phyloP scores from a whole-genome alignment of 2,329 filamentous ascomycete genomes.

The Beauveria scarabaeidicola region DNA sequence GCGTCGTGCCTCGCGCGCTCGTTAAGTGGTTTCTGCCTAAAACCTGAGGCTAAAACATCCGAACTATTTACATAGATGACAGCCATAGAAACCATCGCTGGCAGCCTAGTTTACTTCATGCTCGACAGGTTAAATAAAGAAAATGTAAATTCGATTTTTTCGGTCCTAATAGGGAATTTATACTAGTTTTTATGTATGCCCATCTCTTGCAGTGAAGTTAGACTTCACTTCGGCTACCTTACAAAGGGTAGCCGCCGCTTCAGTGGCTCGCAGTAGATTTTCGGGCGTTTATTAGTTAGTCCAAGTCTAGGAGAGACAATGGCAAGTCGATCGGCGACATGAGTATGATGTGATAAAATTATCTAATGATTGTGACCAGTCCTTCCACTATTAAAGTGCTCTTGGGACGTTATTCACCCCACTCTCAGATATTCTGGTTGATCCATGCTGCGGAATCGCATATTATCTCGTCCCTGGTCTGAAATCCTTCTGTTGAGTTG shows the following conservation, averaged over 20 bases:
- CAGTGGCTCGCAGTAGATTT: no score
- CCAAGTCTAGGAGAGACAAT: background rate
- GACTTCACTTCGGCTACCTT: no score
- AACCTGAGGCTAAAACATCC: background rate
- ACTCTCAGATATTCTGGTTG: constrained; percentile 1
- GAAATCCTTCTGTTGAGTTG: constrained; percentile 7
- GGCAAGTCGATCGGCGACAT: background rate
- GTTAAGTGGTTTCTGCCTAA: constrained; percentile 6
- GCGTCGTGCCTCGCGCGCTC: background rate
- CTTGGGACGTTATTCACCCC: background rate
- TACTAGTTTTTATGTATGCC: no score
- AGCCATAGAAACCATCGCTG: no score
- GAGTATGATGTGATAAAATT: background rate
- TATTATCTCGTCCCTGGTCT: background rate
- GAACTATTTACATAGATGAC: background rate
- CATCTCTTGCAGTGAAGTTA: no score
- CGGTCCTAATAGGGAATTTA: no score
- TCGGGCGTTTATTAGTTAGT: no score
- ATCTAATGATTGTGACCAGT: no score
- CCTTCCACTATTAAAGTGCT: background rate
- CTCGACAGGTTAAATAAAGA: no score
- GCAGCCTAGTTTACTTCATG: no score
- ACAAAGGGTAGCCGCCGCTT: no score
- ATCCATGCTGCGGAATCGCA: constrained; percentile 13
- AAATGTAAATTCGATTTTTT: no score